These are phyloP conservation scores for Wallacemonas collosoma DNA, from an alignment of 208 protist genomes.

Conservation along the genomic window DNA sequence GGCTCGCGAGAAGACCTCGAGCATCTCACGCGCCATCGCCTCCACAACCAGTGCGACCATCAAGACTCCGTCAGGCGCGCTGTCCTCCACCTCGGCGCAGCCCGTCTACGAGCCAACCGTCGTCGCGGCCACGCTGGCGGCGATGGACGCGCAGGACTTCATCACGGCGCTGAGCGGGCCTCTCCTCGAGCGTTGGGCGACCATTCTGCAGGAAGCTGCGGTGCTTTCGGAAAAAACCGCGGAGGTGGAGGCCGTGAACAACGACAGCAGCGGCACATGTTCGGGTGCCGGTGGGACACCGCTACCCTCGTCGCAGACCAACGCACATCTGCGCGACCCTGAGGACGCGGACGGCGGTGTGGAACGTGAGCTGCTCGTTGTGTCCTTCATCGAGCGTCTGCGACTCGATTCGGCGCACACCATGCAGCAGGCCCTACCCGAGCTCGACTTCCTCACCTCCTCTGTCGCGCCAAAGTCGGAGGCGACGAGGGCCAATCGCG, in stretches of 20 bases:
- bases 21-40: conserved; percentile 7
- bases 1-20: not conserved
- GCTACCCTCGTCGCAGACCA: not conserved
- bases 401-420: conserved; percentile 4
- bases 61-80: not conserved
- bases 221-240: not conserved
- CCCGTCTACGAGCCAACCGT: conserved; percentile 15
- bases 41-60: not conserved
- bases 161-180: conserved; percentile 8
- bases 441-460: not conserved
- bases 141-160: conserved; percentile 13
- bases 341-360: not conserved
- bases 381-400: not conserved
- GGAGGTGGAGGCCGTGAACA: not conserved
- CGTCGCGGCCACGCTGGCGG: conserved; percentile 2
- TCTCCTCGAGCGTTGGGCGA: conserved; percentile 19
- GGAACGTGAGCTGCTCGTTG: not conserved
- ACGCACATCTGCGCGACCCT: too few species aligned
- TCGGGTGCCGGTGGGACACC: not conserved
- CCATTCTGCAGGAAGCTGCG: conserved; percentile 11
- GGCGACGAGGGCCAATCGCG: too few species aligned
- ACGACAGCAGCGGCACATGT: not conserved
- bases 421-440: not conserved
- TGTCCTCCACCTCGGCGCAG: not conserved
- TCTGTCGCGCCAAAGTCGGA: too few species aligned